These are phyloP conservation scores for Termitomyces heimii DNA, from an alignment of 768 basidiomycete species.

Conservation along the genomic window DNA sequence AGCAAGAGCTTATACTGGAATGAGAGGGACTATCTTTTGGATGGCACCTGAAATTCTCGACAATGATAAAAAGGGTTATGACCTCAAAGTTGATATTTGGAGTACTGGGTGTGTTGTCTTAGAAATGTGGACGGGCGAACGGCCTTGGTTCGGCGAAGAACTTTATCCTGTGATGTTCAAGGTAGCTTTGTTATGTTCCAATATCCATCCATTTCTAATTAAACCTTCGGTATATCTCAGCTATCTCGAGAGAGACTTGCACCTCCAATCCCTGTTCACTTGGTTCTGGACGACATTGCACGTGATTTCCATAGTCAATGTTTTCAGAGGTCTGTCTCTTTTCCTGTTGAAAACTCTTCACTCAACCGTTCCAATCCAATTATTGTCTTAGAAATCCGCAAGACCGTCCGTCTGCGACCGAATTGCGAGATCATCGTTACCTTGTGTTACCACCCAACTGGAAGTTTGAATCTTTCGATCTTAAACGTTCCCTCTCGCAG, in stretches of 20 bases:
- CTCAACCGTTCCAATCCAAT: not conserved
- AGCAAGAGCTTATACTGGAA: conserved; percentile 61
- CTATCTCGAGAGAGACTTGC: conserved; percentile 58
- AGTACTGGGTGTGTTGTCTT: conserved; percentile 88
- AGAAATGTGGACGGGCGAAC: conserved; percentile 93
- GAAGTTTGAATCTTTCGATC: conserved; percentile 23
- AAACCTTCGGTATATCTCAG: conserved; percentile 26
- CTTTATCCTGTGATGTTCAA: conserved; percentile 74
- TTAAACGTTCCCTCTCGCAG: conserved; percentile 5
- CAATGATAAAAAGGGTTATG: conserved; percentile 70
- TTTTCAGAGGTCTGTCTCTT: conserved; percentile 48
- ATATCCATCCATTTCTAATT: not conserved
- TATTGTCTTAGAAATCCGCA: conserved; percentile 51
- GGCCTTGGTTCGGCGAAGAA: conserved; percentile 81
- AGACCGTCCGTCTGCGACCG: conserved; percentile 60
- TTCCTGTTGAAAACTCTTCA: not conserved
- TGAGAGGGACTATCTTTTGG: conserved; percentile 93
- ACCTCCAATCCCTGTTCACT: conserved; percentile 72
- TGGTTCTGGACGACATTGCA: conserved; percentile 55
- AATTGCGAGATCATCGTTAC: conserved; percentile 63
- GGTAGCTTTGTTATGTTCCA: conserved; percentile 32
- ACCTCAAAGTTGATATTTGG: conserved; percentile 96
- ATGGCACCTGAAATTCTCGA: conserved; percentile 90
- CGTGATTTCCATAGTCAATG: conserved; percentile 72
- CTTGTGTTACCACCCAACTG: conserved; percentile 50